Evolutionary conservation across 768 basidiomycete genomes (phyloP).

Genomic region (Suillus placidus): DNA sequence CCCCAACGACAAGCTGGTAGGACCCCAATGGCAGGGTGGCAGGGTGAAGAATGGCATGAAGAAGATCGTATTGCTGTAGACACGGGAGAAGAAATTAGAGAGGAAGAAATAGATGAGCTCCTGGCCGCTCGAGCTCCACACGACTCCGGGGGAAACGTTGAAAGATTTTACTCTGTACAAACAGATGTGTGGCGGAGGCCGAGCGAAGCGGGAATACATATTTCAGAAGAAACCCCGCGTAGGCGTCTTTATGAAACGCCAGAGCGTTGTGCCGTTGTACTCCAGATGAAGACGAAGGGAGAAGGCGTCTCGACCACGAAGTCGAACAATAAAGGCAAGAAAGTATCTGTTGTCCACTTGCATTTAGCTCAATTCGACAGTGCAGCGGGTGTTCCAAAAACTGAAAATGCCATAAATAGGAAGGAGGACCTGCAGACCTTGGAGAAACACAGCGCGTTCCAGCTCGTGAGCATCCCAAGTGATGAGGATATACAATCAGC

Average conservation of each 20-base stretch:
- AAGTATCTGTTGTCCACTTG: background rate
- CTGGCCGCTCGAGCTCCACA: background rate
- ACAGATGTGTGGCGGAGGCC: background rate
- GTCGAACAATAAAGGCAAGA: background rate
- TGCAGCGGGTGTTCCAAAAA: background rate
- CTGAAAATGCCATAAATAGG: background rate
- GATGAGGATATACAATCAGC: constrained; percentile 16
- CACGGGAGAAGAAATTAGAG: background rate
- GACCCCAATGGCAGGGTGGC: background rate
- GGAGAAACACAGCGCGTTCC: constrained; percentile 10
- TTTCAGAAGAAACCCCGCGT: background rate
- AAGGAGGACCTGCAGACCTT: background rate
- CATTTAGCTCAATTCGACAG: background rate
- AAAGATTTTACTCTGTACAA: background rate
- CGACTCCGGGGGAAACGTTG: background rate
- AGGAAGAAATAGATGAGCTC: background rate
- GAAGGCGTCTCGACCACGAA: too few relatives aligned
- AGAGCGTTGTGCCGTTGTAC: background rate
- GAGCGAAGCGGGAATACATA: background rate
- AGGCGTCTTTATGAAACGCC: constrained; percentile 5
- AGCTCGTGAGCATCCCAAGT: constrained; percentile 22
- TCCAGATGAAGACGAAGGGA: background rate
- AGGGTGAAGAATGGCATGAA: background rate
- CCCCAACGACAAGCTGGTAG: background rate
- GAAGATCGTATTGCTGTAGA: background rate